Evolutionary conservation across 805 yeast species (phyloP), one percentile per base, ranked within the genome.

Genomic region (Metschnikowia drakensbergensis): DNA sequence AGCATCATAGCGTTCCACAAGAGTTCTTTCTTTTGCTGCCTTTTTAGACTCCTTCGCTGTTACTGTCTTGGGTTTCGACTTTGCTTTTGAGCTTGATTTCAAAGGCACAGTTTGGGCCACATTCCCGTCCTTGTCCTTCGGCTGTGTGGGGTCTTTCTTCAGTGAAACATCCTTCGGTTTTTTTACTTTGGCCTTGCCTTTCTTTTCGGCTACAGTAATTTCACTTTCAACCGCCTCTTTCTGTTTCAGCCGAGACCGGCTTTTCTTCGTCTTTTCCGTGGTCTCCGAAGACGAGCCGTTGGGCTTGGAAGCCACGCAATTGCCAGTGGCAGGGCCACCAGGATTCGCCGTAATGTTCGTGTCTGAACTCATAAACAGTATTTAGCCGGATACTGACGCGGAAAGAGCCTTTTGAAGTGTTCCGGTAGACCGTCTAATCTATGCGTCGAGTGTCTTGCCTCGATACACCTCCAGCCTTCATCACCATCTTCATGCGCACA

Each of bases 401-500:
- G 25, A 13, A 13, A n/a, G 29, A 27, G 41, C 41, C 13, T 28
- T 27, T 27, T 37, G 13, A n/a, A 37, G 26, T 13, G 30, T 6
- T 26, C 22, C 30, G 22, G 10, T 22, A 37, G 6, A 37, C 28
- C 22, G 30, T n/a, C 22, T 28, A 9, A 27, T 27, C 25, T 37
- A 32, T 37, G 41, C 32, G 41, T 27, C 23, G 7, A 27, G 30
- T 17, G 17, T 26, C 29, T 25, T 26, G 39, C 29, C 17, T 6
- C 8, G 11, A 25, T 26, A 25, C 30, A 26, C 39, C 39, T 26
- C 29, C 22, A 11, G 10, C 22, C 29, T n/a, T n/a, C 42, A 39
- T 39, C 34, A 30, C 23, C 32, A 40, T 40, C 43, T 23, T 28
- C 22, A 40, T 32, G 43, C 43, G 43, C 43, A 40, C 43, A 31